phyloP scores from a whole-genome alignment of 2,329 filamentous ascomycete species.

The Coleophoma eucalyptorum region DNA sequence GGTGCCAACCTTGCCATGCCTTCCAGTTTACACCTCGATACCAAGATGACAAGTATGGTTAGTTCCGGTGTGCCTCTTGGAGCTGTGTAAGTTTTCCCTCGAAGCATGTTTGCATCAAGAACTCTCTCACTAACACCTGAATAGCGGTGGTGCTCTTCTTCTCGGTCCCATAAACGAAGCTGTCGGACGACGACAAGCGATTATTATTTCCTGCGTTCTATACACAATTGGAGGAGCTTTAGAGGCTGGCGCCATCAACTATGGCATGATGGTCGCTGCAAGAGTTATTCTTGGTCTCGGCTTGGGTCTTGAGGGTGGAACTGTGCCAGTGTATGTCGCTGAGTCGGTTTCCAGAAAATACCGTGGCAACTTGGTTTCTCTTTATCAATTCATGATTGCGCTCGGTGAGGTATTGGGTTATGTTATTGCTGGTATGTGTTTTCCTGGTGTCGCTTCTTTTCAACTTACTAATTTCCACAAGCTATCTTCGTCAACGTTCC shows the following conservation, averaged over 20 bases:
- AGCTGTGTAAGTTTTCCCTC: conserved; percentile 42
- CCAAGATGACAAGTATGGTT: conserved; percentile 58
- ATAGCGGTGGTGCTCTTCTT: conserved; percentile 58
- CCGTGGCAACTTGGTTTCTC: conserved; percentile 68
- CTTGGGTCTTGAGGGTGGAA: conserved; percentile 71
- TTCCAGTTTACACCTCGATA: conserved; percentile 48
- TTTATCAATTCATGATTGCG: conserved; percentile 75
- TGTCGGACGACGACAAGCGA: conserved; percentile 63
- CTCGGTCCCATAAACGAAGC: conserved; percentile 65
- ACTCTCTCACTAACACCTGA: neutral
- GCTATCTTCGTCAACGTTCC: conserved; percentile 67
- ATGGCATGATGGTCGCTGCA: conserved; percentile 66
- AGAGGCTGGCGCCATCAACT: conserved; percentile 64
- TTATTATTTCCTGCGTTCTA: conserved; percentile 64
- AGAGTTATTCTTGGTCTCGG: conserved; percentile 67
- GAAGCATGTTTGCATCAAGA: neutral
- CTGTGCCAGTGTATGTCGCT: conserved; percentile 71
- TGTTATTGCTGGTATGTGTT: conserved; percentile 46
- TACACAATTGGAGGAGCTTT: conserved; percentile 69
- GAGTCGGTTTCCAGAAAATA: conserved; percentile 65
- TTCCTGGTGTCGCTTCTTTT: no score
- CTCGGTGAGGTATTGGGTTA: conserved; percentile 72
- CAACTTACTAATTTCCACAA: neutral
- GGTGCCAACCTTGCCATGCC: conserved; percentile 68
- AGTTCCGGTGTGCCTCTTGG: conserved; percentile 70